Percentiles rank a stretch among this genome's conserved stretches.
These are phyloP conservation scores for Termitomyces sp. DNA, from an alignment of 768 basidiomycete genomes.

Conservation along the genomic window DNA sequence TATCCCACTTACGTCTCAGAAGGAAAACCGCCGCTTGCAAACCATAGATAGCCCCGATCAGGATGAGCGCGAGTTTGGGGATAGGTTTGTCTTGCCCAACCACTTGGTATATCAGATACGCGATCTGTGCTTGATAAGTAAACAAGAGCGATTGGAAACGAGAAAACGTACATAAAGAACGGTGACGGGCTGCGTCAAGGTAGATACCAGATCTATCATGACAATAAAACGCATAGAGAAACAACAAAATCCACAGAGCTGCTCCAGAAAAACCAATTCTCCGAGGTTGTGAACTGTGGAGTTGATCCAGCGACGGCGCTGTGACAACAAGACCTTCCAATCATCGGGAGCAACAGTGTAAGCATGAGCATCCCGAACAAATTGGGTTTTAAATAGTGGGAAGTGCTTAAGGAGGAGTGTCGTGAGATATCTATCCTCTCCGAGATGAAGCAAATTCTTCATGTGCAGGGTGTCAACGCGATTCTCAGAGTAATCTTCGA, in stretches of 20 bases:
- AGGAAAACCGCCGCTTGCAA: conserved; percentile 90
- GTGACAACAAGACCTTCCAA: conserved; percentile 90
- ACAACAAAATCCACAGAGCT: conserved; percentile 95
- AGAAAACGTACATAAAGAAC: conserved; percentile 66
- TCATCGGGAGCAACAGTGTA: conserved; percentile 94
- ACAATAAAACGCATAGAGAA: conserved; percentile 99
- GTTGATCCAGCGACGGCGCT: conserved; percentile 99
- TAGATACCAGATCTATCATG: conserved; percentile 92
- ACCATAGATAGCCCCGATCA: conserved; percentile 94
- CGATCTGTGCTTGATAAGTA: conserved; percentile 48
- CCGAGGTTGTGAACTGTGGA: conserved; percentile 97
- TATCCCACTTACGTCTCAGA: conserved; percentile 93
- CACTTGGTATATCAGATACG: conserved; percentile 81
- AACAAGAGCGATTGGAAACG: background rate
- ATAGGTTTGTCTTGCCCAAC: conserved; percentile 60
- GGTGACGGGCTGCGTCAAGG: conserved; percentile 78
- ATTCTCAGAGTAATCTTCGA: conserved; percentile 92
- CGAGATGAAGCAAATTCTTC: conserved; percentile 96
- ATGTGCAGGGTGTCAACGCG: conserved; percentile 96
- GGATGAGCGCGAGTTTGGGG: conserved; percentile 78
- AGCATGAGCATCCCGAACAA: conserved; percentile 90
- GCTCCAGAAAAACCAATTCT: conserved; percentile 87
- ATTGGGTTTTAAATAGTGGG: conserved; percentile 90
- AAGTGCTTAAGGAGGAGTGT: conserved; percentile 96
- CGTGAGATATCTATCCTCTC: conserved; percentile 98